Evolutionary conservation across 2,329 filamentous ascomycete genomes (phyloP), one percentile per base, ranked within the genome.

Genomic region (Aspergillus felis): DNA sequence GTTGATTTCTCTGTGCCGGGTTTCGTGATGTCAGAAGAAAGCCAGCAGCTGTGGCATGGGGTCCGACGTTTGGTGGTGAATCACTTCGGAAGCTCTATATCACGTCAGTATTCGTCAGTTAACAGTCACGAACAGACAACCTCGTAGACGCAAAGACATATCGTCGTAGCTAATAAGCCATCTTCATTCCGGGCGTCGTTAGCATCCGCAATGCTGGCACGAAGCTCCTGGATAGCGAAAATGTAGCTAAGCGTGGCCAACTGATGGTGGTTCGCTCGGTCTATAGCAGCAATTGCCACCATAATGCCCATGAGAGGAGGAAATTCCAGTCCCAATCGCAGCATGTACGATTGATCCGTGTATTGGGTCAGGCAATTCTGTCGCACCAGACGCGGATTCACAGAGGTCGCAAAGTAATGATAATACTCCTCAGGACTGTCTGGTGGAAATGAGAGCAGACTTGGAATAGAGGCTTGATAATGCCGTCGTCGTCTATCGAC

Each of bases 271-370:
- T 53, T 35, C 3, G 55, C 22, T 7, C 51, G 28, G 12, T 57
- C 32, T 56, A 62, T 55, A 2, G 54, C 63, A 4, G 63, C 57
- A 32, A 61, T 60, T 1, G 61, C 55, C 22, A 65, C 54, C 49
- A 63, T 50, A 7, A 54, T 57, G 4, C 56, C 59, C 61, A 65
- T 61, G 25, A 62, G 47, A 2, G 63, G 63, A 14, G 61, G 51
- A 28, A 57, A 60, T 42, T 57, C 59, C n/a, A 60, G 44, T 5
- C 59, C 61, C 24, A 64, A 51, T 12, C 53, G 56, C 29, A 64
- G 51, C 52, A 59, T 52, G 50, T 64, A 56, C 17, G 51, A 28
- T 51, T 64, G 59, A 4, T 61, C 56, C 3, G 48, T 25, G 29
- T 54, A 61, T 27, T 32, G 25, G 5, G 59, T 32, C 1, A 62